Conservation (phyloP, 805 yeast genomes). For the Saccharomyces mikatae region DNA sequence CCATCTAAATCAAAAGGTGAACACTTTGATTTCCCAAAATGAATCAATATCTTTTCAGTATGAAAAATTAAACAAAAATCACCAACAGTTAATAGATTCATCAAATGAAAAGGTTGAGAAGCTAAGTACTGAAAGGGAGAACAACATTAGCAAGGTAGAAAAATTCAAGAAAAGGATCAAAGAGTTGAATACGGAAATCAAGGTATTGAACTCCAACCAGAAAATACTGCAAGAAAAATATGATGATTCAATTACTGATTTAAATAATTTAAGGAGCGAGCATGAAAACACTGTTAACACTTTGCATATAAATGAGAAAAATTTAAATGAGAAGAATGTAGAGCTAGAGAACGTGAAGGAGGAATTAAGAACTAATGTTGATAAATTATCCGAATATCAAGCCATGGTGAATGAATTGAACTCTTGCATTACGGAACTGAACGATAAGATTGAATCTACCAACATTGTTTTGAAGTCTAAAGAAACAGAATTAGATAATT, state of each 20-base stretch:
- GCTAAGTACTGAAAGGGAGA: conserved; percentile 8
- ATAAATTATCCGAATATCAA: not conserved
- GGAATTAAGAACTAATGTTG: not conserved
- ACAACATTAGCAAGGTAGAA: conserved; percentile 7
- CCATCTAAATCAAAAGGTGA: conserved; percentile 13
- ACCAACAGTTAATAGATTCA: conserved; percentile 7
- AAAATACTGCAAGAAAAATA: conserved; percentile 22
- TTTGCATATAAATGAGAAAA: conserved; percentile 1
- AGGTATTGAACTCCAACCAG: conserved; percentile 24
- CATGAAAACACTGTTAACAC: conserved; percentile 1
- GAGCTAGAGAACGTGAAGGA: conserved; percentile 1
- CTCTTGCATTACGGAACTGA: not conserved
- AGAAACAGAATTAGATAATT: conserved; percentile 1
- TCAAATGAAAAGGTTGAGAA: conserved; percentile 3
- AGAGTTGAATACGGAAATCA: conserved; percentile 21
- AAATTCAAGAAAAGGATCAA: conserved; percentile 13
- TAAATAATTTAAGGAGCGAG: conserved; percentile 5
- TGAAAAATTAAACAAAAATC: conserved; percentile 4
- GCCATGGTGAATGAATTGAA: not conserved
- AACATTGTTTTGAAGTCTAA: conserved; percentile 1
- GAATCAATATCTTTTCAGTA: conserved; percentile 10
- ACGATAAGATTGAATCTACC: not conserved
- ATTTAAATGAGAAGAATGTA: conserved; percentile 6
- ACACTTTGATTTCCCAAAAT: conserved; percentile 10
- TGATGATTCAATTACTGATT: conserved; percentile 13